Evolutionary conservation across 129 eudicot genomes (phyloP).

Genomic region (Calendula officinalis): DNA sequence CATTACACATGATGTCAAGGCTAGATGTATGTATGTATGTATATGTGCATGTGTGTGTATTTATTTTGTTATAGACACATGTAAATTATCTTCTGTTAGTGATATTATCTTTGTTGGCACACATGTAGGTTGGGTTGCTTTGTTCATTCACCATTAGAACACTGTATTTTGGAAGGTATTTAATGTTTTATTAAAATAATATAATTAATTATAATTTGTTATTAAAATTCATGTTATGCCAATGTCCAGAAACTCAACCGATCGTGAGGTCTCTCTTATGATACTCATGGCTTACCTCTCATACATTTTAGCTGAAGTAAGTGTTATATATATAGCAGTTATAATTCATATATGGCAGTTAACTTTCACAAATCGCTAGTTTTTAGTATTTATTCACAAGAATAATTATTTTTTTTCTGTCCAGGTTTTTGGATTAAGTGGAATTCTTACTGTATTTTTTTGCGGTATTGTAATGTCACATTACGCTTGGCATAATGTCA

Average conservation of each 20-base stretch:
- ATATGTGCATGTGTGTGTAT: no score
- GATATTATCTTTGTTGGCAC: not conserved
- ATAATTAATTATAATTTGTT: not conserved
- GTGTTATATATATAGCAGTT: slow-evolving; percentile 18
- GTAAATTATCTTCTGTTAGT: slow-evolving; percentile 9
- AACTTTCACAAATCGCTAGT: not conserved
- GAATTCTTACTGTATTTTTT: slow-evolving; percentile 87
- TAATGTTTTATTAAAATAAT: not conserved
- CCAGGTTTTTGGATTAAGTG: slow-evolving; percentile 81
- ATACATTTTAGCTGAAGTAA: slow-evolving; percentile 79
- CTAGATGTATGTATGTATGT: not conserved
- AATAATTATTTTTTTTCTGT: slow-evolving; percentile 10
- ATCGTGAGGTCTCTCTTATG: slow-evolving; percentile 86
- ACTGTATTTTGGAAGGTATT: slow-evolving; percentile 68
- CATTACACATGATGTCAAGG: no score
- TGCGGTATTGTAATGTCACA: slow-evolving; percentile 97
- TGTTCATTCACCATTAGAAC: slow-evolving; percentile 66
- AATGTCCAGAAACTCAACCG: slow-evolving; percentile 72
- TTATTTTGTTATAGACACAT: not conserved
- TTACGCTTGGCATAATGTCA: slow-evolving; percentile 91
- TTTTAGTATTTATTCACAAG: slow-evolving; percentile 5
- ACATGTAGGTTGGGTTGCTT: slow-evolving; percentile 70
- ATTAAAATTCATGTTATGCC: not conserved
- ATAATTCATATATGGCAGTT: not conserved
- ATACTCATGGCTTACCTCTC: slow-evolving; percentile 90